A percentile compares a stretch with the other conserved stretches of the same genome.
These are phyloP conservation scores for Lipomyces japonicus DNA, from an alignment of 805 yeast genomes.

Conservation along the genomic window DNA sequence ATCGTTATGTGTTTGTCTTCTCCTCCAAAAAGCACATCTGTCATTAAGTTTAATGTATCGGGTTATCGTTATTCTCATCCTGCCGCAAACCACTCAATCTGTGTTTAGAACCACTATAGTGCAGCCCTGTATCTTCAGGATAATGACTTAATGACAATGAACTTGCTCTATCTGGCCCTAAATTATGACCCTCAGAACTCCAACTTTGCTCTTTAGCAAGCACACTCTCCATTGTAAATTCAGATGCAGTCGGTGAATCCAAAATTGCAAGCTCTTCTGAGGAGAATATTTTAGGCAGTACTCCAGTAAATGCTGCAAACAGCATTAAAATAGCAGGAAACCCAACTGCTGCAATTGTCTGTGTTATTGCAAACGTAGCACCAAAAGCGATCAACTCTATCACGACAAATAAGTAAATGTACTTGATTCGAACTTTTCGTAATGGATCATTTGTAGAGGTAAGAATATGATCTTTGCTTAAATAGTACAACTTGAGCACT, in stretches of 20 bases:
- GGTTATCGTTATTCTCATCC: background rate
- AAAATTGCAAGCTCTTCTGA: constrained; percentile 55
- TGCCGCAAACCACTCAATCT: background rate
- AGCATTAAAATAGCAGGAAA: constrained; percentile 82
- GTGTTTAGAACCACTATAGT: background rate
- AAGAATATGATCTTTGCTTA: constrained; percentile 56
- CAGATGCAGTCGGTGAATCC: constrained; percentile 54
- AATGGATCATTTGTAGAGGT: constrained; percentile 39
- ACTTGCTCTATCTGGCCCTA: too few relatives aligned
- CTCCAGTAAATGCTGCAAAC: constrained; percentile 60
- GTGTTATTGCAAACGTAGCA: constrained; percentile 79
- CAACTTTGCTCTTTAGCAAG: too few relatives aligned
- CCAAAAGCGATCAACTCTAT: constrained; percentile 66
- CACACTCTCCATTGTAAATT: constrained; percentile 36
- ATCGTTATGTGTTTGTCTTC: too few relatives aligned
- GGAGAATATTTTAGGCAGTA: constrained; percentile 63
- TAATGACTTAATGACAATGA: too few relatives aligned
- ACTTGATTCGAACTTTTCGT: constrained; percentile 36
- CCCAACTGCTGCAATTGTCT: constrained; percentile 88
- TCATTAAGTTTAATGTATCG: too few relatives aligned
- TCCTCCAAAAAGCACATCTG: too few relatives aligned
- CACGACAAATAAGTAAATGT: constrained; percentile 51
- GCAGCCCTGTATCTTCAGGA: too few relatives aligned
- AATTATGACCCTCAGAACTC: too few relatives aligned
- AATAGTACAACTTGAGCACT: constrained; percentile 55